Base-by-base conservation (phyloP, 2,329 filamentous ascomycete genomes). In the Diaporthe vaccinii region DNA sequence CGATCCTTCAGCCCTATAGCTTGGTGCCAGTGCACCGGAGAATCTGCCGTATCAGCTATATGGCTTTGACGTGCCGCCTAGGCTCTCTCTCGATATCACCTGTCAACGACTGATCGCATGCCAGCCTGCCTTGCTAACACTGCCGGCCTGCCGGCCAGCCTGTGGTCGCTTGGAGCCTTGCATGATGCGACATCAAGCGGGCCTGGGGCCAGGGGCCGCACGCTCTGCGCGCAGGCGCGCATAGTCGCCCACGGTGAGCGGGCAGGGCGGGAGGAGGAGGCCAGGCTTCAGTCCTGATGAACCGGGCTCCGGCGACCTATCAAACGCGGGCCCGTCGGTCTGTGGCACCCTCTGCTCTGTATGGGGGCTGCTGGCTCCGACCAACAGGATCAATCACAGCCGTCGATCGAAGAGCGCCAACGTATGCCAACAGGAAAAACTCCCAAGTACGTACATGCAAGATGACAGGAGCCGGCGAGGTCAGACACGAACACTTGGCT, bases 341-440 rank as follows among this genome's bases (percentile, higher is more conserved):
- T 57, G 57, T 73, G 70, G 10, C 41, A 73, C 70, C 75, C 73
- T 51, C 31, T 49, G 20, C 25, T 51, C 53, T 36, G 31, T 25
- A 68, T 73, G 75, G 72, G 72, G 75, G 75, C 75, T 74, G 69
- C 51, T 62, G 61, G 61, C 73, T 62, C 46, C 31, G 49, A 57
- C 73, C 75, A 72, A 65, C 75, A 44, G 68, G 17, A 72, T 59
- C 61, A 59, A 25, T 41, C 61, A 67, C 73, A 68, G 61, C 68
- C 65, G 55, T 70, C 59, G 53, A 62, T 61, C 44, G 36, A 41
- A 20, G 31, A 46, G 41, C 28, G 51, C 59, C 67, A 72, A 67
- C 12, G 65, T 10, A 72, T 72, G 72, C 46, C 44, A 51, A 51
- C 55, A 15, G 36, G 25, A 34, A 41, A 36, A 31, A 46, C 39